phyloP scores from a whole-genome alignment of 2,329 filamentous ascomycete genomes.

The Onygena corvina region DNA sequence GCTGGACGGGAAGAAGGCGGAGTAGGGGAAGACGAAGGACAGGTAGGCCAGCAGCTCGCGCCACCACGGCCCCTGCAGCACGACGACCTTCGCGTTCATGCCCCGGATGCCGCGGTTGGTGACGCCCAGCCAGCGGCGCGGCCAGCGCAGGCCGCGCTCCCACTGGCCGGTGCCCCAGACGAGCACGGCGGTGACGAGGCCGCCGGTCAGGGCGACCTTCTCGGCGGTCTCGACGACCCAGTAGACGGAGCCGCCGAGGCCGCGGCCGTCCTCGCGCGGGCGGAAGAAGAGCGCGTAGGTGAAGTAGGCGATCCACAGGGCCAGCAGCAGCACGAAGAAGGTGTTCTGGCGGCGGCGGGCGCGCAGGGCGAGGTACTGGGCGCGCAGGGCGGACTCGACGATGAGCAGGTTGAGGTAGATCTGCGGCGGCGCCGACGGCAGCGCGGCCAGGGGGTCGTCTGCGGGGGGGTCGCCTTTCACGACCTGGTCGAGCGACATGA shows the following conservation, averaged over 20 bases:
- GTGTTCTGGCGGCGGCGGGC: conserved; percentile 82
- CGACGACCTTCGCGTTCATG: conserved; percentile 93
- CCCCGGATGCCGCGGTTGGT: conserved; percentile 79
- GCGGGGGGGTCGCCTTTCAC: conserved; percentile 77
- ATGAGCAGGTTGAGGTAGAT: conserved; percentile 98
- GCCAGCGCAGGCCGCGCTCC: conserved; percentile 91
- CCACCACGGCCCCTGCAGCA: conserved; percentile 73
- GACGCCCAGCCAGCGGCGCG: conserved; percentile 74
- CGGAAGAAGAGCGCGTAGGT: conserved; percentile 83
- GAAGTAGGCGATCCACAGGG: conserved; percentile 71
- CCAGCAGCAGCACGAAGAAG: conserved; percentile 73
- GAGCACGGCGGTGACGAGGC: conserved; percentile 71
- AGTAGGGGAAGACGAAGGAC: conserved; percentile 67
- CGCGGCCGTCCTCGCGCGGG: conserved; percentile 87
- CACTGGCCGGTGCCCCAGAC: conserved; percentile 95
- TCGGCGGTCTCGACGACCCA: conserved; percentile 87
- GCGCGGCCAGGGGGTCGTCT: conserved; percentile 62
- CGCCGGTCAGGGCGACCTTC: conserved; percentile 83
- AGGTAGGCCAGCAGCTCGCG: conserved; percentile 61
- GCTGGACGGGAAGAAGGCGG: conserved; percentile 50
- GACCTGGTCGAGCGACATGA: conserved; percentile 65
- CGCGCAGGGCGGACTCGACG: conserved; percentile 83
- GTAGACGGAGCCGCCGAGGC: conserved; percentile 86
- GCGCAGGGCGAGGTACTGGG: conserved; percentile 83
- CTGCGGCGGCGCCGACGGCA: conserved; percentile 84